Percentiles rank a stretch among this genome's conserved stretches.
phyloP scores from a whole-genome alignment of 805 yeast genomes.

The Myxozyma neglecta region DNA sequence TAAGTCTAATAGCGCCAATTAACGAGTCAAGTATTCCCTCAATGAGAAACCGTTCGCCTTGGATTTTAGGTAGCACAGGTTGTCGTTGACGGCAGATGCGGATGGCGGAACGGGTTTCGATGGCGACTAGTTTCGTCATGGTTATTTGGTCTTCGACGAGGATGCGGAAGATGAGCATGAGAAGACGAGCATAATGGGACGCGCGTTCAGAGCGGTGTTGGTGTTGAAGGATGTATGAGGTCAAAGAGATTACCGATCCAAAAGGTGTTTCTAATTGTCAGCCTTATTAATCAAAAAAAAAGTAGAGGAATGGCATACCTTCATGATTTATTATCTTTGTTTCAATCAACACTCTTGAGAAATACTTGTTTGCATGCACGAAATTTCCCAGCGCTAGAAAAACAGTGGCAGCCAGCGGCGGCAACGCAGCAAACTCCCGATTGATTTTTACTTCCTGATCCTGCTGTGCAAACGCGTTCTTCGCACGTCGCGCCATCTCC shows the following conservation, averaged over 20 bases:
- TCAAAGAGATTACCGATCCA: slow-evolving; percentile 37
- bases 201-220: slow-evolving; percentile 35
- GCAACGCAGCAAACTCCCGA: slow-evolving; percentile 16
- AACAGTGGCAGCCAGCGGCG: slow-evolving; percentile 20
- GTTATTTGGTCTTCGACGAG: slow-evolving; percentile 37
- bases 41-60: slow-evolving; percentile 35
- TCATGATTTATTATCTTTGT: slow-evolving; percentile 26
- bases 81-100: slow-evolving; percentile 32
- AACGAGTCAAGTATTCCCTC: slow-evolving; percentile 42
- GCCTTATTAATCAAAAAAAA: not conserved
- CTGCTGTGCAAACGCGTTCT: slow-evolving; percentile 20
- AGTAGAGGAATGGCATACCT: slow-evolving; percentile 8
- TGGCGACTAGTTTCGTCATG: slow-evolving; percentile 5
- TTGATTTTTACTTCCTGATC: slow-evolving; percentile 10
- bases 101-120: slow-evolving; percentile 14
- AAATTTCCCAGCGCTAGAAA: slow-evolving; percentile 41
- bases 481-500: slow-evolving; percentile 21
- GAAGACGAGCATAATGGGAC: slow-evolving; percentile 38
- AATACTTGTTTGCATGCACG: slow-evolving; percentile 40
- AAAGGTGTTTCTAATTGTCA: slow-evolving; percentile 33
- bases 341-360: slow-evolving; percentile 37
- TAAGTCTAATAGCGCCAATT: slow-evolving; percentile 39
- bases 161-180: slow-evolving; percentile 37
- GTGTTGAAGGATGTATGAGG: slow-evolving; percentile 38
- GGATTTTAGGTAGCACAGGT: slow-evolving; percentile 36